These are phyloP conservation scores for Didymella glomerata DNA, from an alignment of 2,329 filamentous ascomycete genomes.

Conservation along the genomic window DNA sequence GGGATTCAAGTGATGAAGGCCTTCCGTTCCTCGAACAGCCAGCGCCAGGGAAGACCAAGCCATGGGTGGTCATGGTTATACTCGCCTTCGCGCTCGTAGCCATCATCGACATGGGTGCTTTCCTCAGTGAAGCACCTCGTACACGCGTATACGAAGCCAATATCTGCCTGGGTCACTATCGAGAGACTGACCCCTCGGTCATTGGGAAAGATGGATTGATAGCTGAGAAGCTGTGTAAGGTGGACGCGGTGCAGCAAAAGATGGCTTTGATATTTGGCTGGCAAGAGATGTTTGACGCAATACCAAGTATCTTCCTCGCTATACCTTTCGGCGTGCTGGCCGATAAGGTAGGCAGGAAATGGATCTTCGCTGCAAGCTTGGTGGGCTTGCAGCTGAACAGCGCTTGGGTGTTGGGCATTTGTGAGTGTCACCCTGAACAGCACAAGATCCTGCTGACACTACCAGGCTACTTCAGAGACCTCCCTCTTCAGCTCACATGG, in stretches of 20 bases:
- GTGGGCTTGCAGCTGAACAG: conserved; percentile 51
- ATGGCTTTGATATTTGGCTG: conserved; percentile 61
- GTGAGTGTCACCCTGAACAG: conserved; percentile 30
- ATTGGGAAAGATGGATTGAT: conserved; percentile 55
- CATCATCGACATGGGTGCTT: conserved; percentile 57
- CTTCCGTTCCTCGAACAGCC: conserved; percentile 27
- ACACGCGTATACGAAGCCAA: conserved; percentile 61
- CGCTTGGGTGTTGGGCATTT: conserved; percentile 46
- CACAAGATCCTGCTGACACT: background rate
- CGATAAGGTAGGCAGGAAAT: conserved; percentile 58
- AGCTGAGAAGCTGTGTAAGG: conserved; percentile 60
- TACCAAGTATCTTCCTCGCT: conserved; percentile 56
- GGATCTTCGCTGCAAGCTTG: conserved; percentile 54
- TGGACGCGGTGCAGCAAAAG: conserved; percentile 58
- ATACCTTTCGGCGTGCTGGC: conserved; percentile 61
- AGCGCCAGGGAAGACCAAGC: conserved; percentile 32
- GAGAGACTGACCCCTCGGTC: conserved; percentile 53
- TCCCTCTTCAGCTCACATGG: conserved; percentile 60
- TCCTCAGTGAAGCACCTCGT: conserved; percentile 56
- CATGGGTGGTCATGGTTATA: conserved; percentile 42
- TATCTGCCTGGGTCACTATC: conserved; percentile 57
- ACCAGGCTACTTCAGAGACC: conserved; percentile 43
- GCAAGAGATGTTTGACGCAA: conserved; percentile 58
- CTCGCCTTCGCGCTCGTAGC: conserved; percentile 55
- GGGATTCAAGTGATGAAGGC: conserved; percentile 32